Percentiles rank a stretch among this genome's conserved stretches.
Evolutionary conservation across 352 stramenopile species (phyloP).

Genomic region (Paralagenidium karlingii): DNA sequence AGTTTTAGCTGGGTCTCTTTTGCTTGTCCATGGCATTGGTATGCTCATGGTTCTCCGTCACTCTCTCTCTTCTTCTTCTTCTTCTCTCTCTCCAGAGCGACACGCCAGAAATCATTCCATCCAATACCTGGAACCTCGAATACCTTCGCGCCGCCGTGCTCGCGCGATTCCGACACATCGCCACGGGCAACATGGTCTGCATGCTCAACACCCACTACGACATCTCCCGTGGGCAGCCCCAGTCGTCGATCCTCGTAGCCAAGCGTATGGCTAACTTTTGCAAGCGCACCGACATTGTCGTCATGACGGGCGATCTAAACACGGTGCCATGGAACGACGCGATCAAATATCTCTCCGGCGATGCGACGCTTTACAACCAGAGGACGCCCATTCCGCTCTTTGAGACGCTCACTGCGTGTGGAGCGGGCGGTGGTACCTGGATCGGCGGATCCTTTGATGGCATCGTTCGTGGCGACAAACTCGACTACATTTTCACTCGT

Average conservation of each 20-base stretch:
- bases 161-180: constrained; percentile 31
- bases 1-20: not conserved
- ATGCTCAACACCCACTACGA: constrained; percentile 76
- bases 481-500: constrained; percentile 65
- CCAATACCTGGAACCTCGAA: constrained; percentile 52
- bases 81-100: constrained; percentile 27
- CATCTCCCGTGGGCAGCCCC: constrained; percentile 29
- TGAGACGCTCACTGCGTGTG: constrained; percentile 33
- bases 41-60: not conserved
- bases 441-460: constrained; percentile 40
- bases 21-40: not conserved
- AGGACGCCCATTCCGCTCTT: constrained; percentile 39
- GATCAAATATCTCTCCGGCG: constrained; percentile 25
- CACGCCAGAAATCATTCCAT: constrained; percentile 30
- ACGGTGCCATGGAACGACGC: constrained; percentile 12
- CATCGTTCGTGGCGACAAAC: constrained; percentile 17
- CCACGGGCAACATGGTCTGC: constrained; percentile 18
- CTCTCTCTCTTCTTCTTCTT: not conserved
- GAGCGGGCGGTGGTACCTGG: constrained; percentile 31
- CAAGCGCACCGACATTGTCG: constrained; percentile 22
- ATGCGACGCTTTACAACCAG: constrained; percentile 9
- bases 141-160: constrained; percentile 45
- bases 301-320: constrained; percentile 70
- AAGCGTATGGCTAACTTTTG: constrained; percentile 26
- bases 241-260: constrained; percentile 40